A percentile compares a stretch with the other conserved stretches of the same genome.
Evolutionary conservation across 2,329 filamentous ascomycete genomes (phyloP).

Genomic region (Bretziella fagacearum): DNA sequence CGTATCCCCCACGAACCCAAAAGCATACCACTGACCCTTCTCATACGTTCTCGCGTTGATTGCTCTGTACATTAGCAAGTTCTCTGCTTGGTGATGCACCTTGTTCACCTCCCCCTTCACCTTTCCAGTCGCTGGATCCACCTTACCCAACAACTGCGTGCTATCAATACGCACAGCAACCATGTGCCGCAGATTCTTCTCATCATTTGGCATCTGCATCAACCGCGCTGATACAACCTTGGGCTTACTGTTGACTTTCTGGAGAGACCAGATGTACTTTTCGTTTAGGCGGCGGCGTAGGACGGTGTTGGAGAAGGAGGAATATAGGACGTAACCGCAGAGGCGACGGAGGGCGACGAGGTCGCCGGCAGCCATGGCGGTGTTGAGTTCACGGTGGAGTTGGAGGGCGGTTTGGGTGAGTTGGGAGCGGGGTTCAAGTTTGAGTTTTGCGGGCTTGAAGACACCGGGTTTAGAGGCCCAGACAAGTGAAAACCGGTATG

Average conservation of each 20-base stretch:
- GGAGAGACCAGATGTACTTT: conserved; percentile 36
- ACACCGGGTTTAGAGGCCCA: conserved; percentile 30
- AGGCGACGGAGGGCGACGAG: conserved; percentile 31
- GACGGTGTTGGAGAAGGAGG: conserved; percentile 36
- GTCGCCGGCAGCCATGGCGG: conserved; percentile 43
- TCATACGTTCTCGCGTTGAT: conserved; percentile 30
- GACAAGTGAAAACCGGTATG: conserved; percentile 25
- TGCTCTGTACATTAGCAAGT: conserved; percentile 41
- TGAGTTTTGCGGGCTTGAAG: conserved; percentile 27
- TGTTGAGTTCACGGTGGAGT: conserved; percentile 44
- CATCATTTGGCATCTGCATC: conserved; percentile 26
- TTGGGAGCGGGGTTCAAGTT: conserved; percentile 24
- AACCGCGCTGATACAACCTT: conserved; percentile 39
- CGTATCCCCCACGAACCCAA: conserved; percentile 44
- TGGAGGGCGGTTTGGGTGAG: conserved; percentile 37
- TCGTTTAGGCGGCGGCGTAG: conserved; percentile 31
- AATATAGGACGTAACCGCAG: conserved; percentile 36
- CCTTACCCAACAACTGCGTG: conserved; percentile 34
- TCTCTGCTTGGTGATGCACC: conserved; percentile 41
- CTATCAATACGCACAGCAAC: conserved; percentile 44
- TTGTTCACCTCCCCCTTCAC: conserved; percentile 31
- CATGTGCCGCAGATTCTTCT: conserved; percentile 31
- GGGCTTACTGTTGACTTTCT: conserved; percentile 25
- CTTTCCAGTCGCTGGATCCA: conserved; percentile 23
- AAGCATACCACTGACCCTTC: conserved; percentile 42